Percentiles rank a stretch among this genome's conserved stretches.
Conservation (phyloP, 805 yeast genomes). For the Metschnikowia borealis region DNA sequence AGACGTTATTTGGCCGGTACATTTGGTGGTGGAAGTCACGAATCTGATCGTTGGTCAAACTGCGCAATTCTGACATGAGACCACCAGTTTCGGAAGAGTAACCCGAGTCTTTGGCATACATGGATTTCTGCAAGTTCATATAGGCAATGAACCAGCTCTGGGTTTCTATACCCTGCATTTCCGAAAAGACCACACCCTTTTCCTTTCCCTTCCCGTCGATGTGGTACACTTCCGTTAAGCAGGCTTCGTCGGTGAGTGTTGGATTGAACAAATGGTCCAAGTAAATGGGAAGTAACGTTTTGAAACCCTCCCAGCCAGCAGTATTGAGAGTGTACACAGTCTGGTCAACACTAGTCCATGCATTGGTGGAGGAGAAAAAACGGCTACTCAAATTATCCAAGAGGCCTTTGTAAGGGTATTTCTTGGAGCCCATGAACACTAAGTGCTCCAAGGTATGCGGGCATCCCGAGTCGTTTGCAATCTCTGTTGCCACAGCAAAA, state of each 20-base stretch:
- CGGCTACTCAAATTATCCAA: constrained; percentile 82
- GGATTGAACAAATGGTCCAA: constrained; percentile 84
- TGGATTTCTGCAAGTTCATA: constrained; percentile 53
- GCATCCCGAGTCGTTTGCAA: constrained; percentile 78
- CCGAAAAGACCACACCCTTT: constrained; percentile 94
- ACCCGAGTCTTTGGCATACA: constrained; percentile 62
- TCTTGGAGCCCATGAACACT: constrained; percentile 88
- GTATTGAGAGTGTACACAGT: constrained; percentile 88
- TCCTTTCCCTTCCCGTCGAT: constrained; percentile 88
- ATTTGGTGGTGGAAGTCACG: constrained; percentile 64
- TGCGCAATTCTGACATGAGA: constrained; percentile 67
- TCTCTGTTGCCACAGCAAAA: constrained; percentile 94
- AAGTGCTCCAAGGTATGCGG: constrained; percentile 96
- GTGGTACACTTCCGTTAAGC: constrained; percentile 91
- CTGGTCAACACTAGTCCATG: constrained; percentile 96
- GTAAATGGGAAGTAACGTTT: constrained; percentile 77
- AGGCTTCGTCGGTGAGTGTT: constrained; percentile 83
- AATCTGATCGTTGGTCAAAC: constrained; percentile 68
- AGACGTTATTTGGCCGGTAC: constrained; percentile 81
- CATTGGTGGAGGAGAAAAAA: constrained; percentile 83
- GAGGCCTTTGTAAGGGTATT: constrained; percentile 87
- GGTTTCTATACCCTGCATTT: constrained; percentile 91
- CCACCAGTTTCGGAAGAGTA: constrained; percentile 96
- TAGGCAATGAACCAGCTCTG: constrained; percentile 66
- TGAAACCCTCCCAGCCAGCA: constrained; percentile 97